Evolutionary conservation across 2,329 filamentous ascomycete genomes (phyloP), one percentile per base, ranked within the genome.

Genomic region (Hypoxylon sp.): DNA sequence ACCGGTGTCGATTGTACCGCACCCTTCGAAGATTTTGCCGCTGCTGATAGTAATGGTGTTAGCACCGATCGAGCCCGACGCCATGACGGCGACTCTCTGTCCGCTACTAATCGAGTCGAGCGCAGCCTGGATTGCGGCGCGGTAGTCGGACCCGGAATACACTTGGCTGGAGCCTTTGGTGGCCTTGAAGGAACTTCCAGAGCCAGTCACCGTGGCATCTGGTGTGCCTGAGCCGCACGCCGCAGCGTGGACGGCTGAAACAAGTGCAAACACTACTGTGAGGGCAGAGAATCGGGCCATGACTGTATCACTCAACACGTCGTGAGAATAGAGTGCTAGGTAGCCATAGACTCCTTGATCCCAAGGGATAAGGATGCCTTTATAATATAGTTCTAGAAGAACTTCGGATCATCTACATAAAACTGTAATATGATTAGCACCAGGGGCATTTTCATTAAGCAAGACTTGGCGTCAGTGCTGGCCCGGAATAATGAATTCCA

Each of bases 21-120:
- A 89, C 33, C 85, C 86, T 70, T 89, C 87, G 53, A 89, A 88
- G 46, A 80, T 88, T 76, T 87, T 87, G 62, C 86, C 86, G 73
- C 82, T 84, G 35, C 74, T 71, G 68, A 89, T 82, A 25, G 77
- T 82, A 74, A 88, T 84, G 37, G 84, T 87, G 71, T 74, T 82
- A n/a, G 84, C 82, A 31, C 86, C 86, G 58, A 88, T 87, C 48
- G 84, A 85, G 3, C 86, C 86, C 0, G 85, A 86, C 0, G 86
- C 85, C 0, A 86, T 82, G 61, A 89, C 83, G 1, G 85, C 78
- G 0, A 88, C 82, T 10, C 86, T 84, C 75, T 88, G 84, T 6
- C 86, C 86, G 55, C 80, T 81, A 71, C 75, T 77, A 70, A 88
- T 83, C 37, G 84, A 81, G 72, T 88, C 85, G 17, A 89, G 74